These are phyloP conservation scores for Calonectria henricotiae DNA, from an alignment of 2,329 filamentous ascomycete species.

Conservation along the genomic window DNA sequence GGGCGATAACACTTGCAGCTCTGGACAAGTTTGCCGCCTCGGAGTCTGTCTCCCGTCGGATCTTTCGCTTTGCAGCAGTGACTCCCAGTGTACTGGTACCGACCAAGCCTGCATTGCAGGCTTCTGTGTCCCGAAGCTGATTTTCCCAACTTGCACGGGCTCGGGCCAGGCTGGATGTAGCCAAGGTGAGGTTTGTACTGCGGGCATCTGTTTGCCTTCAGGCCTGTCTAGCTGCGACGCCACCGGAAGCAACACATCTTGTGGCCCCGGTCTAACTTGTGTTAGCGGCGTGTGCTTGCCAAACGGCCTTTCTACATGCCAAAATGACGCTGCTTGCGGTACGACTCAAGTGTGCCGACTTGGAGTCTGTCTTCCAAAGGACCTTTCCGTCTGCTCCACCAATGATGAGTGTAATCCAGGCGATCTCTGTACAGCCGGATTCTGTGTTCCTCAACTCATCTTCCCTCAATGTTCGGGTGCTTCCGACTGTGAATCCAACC, in stretches of 20 bases:
- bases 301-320: neutral
- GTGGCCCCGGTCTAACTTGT: constrained; percentile 15
- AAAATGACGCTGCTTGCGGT: neutral
- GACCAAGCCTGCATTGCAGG: constrained; percentile 22
- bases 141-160: constrained; percentile 4
- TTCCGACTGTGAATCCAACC: neutral
- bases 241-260: neutral
- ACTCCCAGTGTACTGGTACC: neutral
- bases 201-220: constrained; percentile 10
- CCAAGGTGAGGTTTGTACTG: constrained; percentile 3
- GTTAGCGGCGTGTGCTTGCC: constrained; percentile 8
- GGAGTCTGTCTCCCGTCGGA: constrained; percentile 14
- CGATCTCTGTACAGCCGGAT: constrained; percentile 3
- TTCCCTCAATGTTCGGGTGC: constrained; percentile 2
- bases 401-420: constrained; percentile 5
- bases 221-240: neutral
- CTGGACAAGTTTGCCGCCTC: constrained; percentile 32
- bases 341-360: constrained; percentile 7
- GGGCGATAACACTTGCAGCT: constrained; percentile 28
- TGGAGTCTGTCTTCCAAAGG: constrained; percentile 3
- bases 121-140: neutral
- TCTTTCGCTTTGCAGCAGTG: neutral
- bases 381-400: neutral
- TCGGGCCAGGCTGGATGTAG: neutral
- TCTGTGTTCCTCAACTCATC: constrained; percentile 18